A percentile compares a stretch with the other conserved stretches of the same genome.
Evolutionary conservation across 2,329 filamentous ascomycete species (phyloP).

Genomic region (Sporothrix dimorphospora): DNA sequence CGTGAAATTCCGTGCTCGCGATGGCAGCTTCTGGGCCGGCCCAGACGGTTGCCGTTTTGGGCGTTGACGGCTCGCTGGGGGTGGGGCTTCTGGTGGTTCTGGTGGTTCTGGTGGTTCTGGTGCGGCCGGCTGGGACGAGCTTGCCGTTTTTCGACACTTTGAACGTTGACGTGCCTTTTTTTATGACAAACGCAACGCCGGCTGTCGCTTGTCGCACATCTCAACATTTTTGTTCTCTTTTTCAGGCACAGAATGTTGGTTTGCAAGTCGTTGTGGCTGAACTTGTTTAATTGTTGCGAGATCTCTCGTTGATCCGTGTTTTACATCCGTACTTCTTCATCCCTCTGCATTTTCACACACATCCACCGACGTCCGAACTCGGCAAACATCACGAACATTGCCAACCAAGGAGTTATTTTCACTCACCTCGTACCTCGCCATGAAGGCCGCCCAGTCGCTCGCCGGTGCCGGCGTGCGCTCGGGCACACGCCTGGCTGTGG

Average conservation of each 20-base stretch:
- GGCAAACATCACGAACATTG: conserved; percentile 9
- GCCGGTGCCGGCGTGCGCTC: conserved; percentile 18
- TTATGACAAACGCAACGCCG: background rate
- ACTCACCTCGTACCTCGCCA: background rate
- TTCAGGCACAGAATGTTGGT: background rate
- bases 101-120: background rate
- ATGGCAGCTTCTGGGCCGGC: background rate
- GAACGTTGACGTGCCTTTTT: conserved; percentile 15
- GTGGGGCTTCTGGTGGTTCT: background rate
- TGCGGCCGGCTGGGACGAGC: too few relatives aligned
- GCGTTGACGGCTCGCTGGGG: background rate
- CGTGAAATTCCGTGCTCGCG: conserved; percentile 32
- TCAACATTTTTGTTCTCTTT: background rate
- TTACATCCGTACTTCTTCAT: background rate
- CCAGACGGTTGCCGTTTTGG: conserved; percentile 23
- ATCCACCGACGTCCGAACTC: background rate
- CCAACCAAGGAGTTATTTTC: background rate
- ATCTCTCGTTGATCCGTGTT: background rate
- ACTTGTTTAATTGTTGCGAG: background rate
- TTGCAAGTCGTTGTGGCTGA: background rate
- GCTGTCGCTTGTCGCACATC: conserved; percentile 2
- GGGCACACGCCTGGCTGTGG: background rate
- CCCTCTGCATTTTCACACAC: background rate
- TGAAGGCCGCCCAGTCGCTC: conserved; percentile 22
- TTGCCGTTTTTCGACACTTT: conserved; percentile 14